A percentile compares a stretch with the other conserved stretches of the same genome.
Conservation (phyloP, 805 yeast species). For the Grigorovia jiainica region DNA sequence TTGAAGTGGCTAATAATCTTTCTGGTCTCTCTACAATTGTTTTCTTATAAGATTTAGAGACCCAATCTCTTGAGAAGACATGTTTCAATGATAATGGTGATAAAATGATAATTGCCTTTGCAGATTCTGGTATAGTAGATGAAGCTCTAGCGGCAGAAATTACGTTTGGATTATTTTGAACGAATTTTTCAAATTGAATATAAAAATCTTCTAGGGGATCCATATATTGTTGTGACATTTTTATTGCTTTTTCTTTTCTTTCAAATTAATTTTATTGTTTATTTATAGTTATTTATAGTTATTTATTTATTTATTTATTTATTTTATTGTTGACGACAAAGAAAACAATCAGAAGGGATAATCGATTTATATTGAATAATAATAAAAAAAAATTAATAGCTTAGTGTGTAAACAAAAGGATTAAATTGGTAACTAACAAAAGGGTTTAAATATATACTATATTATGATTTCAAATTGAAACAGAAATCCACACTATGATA, state of each 20-base stretch:
- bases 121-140: constrained; percentile 29
- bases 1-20: constrained; percentile 61
- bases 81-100: constrained; percentile 67
- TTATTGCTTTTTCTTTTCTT: not conserved
- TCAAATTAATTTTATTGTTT: too few species aligned
- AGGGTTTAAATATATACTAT: too few species aligned
- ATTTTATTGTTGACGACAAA: too few species aligned
- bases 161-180: constrained; percentile 30
- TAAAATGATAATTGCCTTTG: constrained; percentile 50
- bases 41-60: constrained; percentile 50
- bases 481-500: too few species aligned
- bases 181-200: constrained; percentile 36
- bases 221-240: not conserved
- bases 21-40: constrained; percentile 81
- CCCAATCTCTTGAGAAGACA: constrained; percentile 70
- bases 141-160: constrained; percentile 29
- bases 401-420: too few species aligned
- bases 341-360: too few species aligned
- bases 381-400: too few species aligned
- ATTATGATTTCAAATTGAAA: too few species aligned
- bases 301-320: too few species aligned
- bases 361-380: too few species aligned
- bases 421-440: too few species aligned
- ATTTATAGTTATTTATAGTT: too few species aligned
- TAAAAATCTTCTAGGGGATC: constrained; percentile 34